Evolutionary conservation across 345 rosid genomes (phyloP).

Genomic region (Citrus medica): DNA sequence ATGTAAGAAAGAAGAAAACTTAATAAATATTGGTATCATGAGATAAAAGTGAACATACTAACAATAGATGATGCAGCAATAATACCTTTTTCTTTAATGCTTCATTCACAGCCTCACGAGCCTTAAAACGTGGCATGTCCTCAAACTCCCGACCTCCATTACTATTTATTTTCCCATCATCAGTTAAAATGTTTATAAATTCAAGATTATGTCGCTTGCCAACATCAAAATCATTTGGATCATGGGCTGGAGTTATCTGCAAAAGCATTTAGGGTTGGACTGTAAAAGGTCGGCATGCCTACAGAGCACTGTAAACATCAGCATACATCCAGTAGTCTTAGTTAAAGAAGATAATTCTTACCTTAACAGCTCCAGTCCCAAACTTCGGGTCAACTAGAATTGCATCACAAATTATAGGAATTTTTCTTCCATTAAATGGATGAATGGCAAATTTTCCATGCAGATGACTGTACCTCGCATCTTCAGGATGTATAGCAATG

Average conservation of each 20-base stretch:
- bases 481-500: conserved; percentile 90
- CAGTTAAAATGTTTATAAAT: conserved; percentile 80
- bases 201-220: conserved; percentile 86
- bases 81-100: conserved; percentile 66
- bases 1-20: conserved; percentile 6
- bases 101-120: conserved; percentile 80
- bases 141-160: conserved; percentile 70
- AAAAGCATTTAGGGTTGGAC: conserved; percentile 12
- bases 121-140: conserved; percentile 89
- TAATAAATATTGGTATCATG: background rate
- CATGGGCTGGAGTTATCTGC: conserved; percentile 98
- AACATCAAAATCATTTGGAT: conserved; percentile 91
- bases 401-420: conserved; percentile 75
- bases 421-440: conserved; percentile 88
- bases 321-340: conserved; percentile 6
- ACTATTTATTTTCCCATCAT: conserved; percentile 88
- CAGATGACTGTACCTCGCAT: conserved; percentile 74
- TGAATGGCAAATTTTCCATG: conserved; percentile 87
- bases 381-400: conserved; percentile 81
- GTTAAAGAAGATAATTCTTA: conserved; percentile 21
- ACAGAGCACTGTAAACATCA: background rate
- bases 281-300: conserved; percentile 1
- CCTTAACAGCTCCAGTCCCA: conserved; percentile 99
- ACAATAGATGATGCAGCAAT: background rate
- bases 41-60: background rate